Conservation (phyloP, 441 rosid genomes). For the Daphne laureola region DNA sequence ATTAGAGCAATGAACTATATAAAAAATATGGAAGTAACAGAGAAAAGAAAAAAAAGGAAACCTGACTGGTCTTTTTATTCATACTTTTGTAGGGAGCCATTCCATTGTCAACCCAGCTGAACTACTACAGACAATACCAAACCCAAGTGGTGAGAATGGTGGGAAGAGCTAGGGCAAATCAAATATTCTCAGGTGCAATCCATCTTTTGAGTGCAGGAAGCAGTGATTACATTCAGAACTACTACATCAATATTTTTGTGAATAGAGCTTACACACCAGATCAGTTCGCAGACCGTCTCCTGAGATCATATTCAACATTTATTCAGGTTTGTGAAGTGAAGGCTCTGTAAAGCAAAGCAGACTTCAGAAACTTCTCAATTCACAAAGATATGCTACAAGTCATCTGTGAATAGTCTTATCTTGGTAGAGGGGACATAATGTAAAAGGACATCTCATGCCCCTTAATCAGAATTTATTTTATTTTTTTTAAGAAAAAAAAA, state of each 20-base stretch:
- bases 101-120: constrained; percentile 73
- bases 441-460: no score
- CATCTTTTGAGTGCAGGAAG: constrained; percentile 87
- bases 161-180: constrained; percentile 37
- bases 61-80: constrained; percentile 10
- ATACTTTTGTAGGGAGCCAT: constrained; percentile 47
- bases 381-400: no score
- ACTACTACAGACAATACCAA: constrained; percentile 70
- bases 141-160: constrained; percentile 37
- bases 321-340: constrained; percentile 47
- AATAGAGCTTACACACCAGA: constrained; percentile 45
- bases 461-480: not conserved
- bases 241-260: constrained; percentile 64
- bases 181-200: constrained; percentile 49
- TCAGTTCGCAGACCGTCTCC: constrained; percentile 58
- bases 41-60: not conserved
- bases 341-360: no score
- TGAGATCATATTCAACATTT: constrained; percentile 61
- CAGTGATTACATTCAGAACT: constrained; percentile 88
- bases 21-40: no score
- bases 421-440: no score
- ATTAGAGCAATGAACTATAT: no score
- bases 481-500: no score
- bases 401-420: no score
- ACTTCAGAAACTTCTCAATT: no score